Evolutionary conservation across 495 filamentous ascomycete genomes (phyloP), one percentile per base, ranked within the genome.

Genomic region (Rostrohypoxylon terebratum): DNA sequence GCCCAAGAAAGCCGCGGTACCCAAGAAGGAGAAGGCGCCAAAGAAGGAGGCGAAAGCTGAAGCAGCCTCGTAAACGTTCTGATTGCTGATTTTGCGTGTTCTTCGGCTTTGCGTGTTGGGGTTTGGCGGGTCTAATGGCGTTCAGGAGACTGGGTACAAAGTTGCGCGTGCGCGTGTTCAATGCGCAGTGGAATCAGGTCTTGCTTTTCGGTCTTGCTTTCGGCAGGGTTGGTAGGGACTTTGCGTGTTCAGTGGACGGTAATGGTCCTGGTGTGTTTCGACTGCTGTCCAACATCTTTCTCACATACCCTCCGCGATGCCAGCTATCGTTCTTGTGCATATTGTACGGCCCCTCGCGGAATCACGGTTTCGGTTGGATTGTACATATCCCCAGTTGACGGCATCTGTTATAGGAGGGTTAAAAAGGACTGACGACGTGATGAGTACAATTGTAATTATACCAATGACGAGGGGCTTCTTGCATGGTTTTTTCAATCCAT

Each of bases 1-100:
- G 50, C 84, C 87, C 55, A 87, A 86, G 72, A 88, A 88, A 83
- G 87, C 85, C 59, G 80, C 86, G 8, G 80, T 84, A 0, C 78
- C 88, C 8, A 87, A 87, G 83, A 95, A 94, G 87, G 83, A 87
- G 77, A 87, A 88, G 68, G 78, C 86, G 10, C 78, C 87, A 20
- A 89, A 88, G 86, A 89, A 90, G 81, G 89, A 88, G 59, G 81
- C 88, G 33, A 78, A 87, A 58, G 81, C 84, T 47, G 83, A 80
- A 66, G 79, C 80, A 66, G 82, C 82, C 9, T 75, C 77, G 45
- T 80, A 69, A 73, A 64, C 31, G 63, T 61, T 68, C 23, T 44
- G 44, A 38, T 60, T 70, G 54, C 21, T 70, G 34, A 58, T 62
- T 72, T 72, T 50, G 64, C 38, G 64, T 66, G 71, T 68, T 69